phyloP scores from a whole-genome alignment of 345 rosid species.

The Erucastrum elatum region DNA sequence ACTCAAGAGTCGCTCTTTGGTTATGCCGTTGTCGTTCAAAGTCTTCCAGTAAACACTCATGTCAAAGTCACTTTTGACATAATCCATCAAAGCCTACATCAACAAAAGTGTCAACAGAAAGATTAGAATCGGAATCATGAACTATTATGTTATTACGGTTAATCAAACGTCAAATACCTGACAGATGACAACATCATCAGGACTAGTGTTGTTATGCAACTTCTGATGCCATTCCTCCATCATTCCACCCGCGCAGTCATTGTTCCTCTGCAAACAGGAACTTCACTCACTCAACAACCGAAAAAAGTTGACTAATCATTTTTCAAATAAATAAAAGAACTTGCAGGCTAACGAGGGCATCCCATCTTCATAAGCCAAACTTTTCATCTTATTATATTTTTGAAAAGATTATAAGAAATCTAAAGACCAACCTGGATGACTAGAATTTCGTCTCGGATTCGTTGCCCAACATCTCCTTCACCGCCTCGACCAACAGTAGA shows the following conservation, averaged over 20 bases:
- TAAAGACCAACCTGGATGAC: conserved; percentile 80
- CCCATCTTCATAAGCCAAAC: too few relatives aligned
- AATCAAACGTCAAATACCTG: conserved; percentile 64
- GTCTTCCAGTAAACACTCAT: conserved; percentile 92
- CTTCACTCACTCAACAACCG: conserved; percentile 3
- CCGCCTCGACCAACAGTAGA: conserved; percentile 98
- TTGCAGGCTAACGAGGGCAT: conserved; percentile 10
- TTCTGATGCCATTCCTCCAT: conserved; percentile 99
- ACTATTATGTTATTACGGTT: not conserved
- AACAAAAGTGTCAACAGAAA: conserved; percentile 10
- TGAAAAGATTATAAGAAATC: not conserved
- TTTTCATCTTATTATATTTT: not conserved
- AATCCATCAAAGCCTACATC: conserved; percentile 86
- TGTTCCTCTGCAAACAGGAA: conserved; percentile 62
- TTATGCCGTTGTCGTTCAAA: conserved; percentile 89
- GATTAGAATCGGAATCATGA: not conserved
- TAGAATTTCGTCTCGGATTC: conserved; percentile 94
- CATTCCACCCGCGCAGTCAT: conserved; percentile 95
- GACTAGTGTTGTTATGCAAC: conserved; percentile 98
- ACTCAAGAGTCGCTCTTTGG: conserved; percentile 86
- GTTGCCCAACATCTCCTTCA: conserved; percentile 99
- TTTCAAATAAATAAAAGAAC: conserved; percentile 13
- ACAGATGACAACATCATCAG: conserved; percentile 96
- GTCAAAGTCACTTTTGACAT: conserved; percentile 73
- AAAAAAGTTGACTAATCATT: conserved; percentile 1